Percentiles rank a stretch among this genome's conserved stretches.
Conservation (phyloP, 768 basidiomycete genomes). For the Clavaria fumosa region DNA sequence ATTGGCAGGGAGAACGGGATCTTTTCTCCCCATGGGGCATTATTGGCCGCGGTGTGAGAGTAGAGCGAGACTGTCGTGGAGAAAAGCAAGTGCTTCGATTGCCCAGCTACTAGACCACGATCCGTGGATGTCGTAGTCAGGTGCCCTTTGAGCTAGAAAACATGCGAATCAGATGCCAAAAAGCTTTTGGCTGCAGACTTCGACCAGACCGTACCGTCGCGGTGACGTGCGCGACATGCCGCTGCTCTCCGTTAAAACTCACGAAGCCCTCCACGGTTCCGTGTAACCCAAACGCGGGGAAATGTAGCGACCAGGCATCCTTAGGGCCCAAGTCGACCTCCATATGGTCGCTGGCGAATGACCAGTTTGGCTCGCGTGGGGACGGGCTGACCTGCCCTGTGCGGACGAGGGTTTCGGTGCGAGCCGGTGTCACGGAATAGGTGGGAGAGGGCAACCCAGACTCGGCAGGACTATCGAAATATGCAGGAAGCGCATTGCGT, state of each 20-base stretch:
- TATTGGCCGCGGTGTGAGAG: constrained; percentile 10
- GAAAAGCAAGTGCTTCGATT: constrained; percentile 16
- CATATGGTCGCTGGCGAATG: constrained; percentile 25
- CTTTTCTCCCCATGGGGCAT: constrained; percentile 15
- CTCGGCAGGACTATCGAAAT: no score
- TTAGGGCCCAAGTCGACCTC: constrained; percentile 26
- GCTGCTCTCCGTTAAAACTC: constrained; percentile 19
- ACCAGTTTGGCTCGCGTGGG: constrained; percentile 19
- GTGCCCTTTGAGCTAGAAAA: constrained; percentile 22
- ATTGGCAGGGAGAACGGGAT: constrained; percentile 25
- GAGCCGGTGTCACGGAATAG: no score
- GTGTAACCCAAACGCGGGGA: constrained; percentile 28
- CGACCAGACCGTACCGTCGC: constrained; percentile 19
- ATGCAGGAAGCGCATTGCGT: no score
- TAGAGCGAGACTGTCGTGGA: constrained; percentile 18
- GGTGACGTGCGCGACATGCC: constrained; percentile 23
- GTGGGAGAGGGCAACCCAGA: no score
- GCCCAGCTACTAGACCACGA: constrained; percentile 14
- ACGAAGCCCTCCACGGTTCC: constrained; percentile 26
- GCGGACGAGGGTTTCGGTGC: no score
- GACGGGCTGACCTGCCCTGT: no score
- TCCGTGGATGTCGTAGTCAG: constrained; percentile 21
- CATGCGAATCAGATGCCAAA: not conserved
- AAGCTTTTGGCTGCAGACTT: not conserved
- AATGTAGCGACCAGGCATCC: constrained; percentile 21